Conservation (phyloP, 192 early-diverging fungal species). For the Funneliformis mosseae region DNA sequence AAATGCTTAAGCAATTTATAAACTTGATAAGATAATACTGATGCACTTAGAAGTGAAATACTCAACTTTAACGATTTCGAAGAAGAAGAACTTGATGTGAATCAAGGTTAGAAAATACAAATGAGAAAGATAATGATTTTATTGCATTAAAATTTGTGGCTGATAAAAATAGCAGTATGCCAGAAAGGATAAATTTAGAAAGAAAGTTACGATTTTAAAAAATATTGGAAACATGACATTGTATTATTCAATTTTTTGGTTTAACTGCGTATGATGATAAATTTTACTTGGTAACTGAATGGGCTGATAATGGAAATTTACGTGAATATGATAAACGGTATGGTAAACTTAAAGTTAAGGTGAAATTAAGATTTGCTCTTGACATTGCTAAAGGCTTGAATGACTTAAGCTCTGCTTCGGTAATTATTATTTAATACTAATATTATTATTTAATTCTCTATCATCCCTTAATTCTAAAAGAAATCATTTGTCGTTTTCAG, state of each 20-base stretch:
- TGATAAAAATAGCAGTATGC: not conserved
- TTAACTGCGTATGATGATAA: not conserved
- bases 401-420: conserved; percentile 39
- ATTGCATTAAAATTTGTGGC: not conserved
- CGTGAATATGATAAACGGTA: conserved; percentile 41
- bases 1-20: not conserved
- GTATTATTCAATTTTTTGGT: conserved; percentile 13
- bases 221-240: not conserved
- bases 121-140: not conserved
- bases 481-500: not conserved
- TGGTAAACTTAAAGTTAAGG: too few species aligned
- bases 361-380: too few species aligned
- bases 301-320: conserved; percentile 27
- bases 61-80: not conserved
- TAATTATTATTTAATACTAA: not conserved
- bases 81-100: not conserved
- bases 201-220: conserved; percentile 21
- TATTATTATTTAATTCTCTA: not conserved
- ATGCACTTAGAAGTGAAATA: not conserved
- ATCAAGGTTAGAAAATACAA: not conserved
- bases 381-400: conserved; percentile 42
- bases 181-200: not conserved
- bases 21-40: not conserved
- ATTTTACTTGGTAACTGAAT: conserved; percentile 25
- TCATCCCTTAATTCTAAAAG: too few species aligned